Evolutionary conservation across 257 asterid species (phyloP), one percentile per base, ranked within the genome.

Genomic region (Fraxinus quadrangulata): DNA sequence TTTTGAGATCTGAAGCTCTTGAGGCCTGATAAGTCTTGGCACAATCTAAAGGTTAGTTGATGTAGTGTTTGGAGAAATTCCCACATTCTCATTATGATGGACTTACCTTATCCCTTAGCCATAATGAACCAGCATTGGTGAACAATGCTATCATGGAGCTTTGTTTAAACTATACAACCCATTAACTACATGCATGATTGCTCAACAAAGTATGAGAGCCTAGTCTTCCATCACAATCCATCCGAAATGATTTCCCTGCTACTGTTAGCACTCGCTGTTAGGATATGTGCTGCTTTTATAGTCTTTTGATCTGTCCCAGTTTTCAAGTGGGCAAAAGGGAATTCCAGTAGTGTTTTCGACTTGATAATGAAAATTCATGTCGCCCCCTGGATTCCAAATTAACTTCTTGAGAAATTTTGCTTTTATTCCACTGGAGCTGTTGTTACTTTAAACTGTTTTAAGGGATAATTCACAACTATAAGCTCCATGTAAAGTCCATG

Each of bases 51-150:
- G 33, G 24, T 61, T 24, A 11, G 23, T 39, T 66, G 61, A 47
- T 56, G 19, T 79, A 40, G 30, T 59, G 33, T 42, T 49, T n/a
- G 42, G 59, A 79, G 33, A 17, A 40, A 16, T 2, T 42, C 3
- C 59, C 34, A 30, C n/a, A 23, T 6, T 61, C 67, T 28, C 34
- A 26, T 19, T 42, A 30, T 49, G 11, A 19, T 72, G 6, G 23
- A 63, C 24, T 11, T 36, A 10, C 70, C 16, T 31, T 37, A 0
- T 5, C 21, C 1, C 24, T 71, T 5, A 61, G 1, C 23, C 26
- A 19, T 72, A 17, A 71, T 30, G 51, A 63, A 72, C 33, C 68
- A 21, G 31, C 21, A 63, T 74, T 81, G 12, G 37, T 68, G 34
- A 67, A 30, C 21, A 19, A 5, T 47, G 23, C 33, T 4, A 19